A percentile compares a stretch with the other conserved stretches of the same genome.
Conservation (phyloP, 306 rosid genomes). For the cucumber (Cucumis sativus) region Cucumber_9930_V3 NC_026657.2:11003001-11003500, state of each 20-base stretch:
- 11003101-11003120: not conserved
- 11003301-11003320: not conserved
- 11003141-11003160: not conserved
- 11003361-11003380: not conserved
- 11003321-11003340: not conserved
- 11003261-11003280: not conserved
- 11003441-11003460: too few species aligned
- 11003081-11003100: not conserved
- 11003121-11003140: not conserved
- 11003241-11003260: not conserved
- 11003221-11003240: not conserved
- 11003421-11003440: too few species aligned
- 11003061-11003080: not conserved
- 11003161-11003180: not conserved
- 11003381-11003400: too few species aligned
- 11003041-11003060: not conserved
- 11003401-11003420: too few species aligned
- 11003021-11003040: not conserved
- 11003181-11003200: not conserved
- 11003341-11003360: not conserved
- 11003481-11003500: too few species aligned
- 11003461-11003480: too few species aligned
- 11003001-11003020: not conserved
- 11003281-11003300: not conserved
- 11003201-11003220: not conserved